Evolutionary conservation across 1,139 yeast genomes (phyloP).

Genomic region (Pichia sp.): DNA sequence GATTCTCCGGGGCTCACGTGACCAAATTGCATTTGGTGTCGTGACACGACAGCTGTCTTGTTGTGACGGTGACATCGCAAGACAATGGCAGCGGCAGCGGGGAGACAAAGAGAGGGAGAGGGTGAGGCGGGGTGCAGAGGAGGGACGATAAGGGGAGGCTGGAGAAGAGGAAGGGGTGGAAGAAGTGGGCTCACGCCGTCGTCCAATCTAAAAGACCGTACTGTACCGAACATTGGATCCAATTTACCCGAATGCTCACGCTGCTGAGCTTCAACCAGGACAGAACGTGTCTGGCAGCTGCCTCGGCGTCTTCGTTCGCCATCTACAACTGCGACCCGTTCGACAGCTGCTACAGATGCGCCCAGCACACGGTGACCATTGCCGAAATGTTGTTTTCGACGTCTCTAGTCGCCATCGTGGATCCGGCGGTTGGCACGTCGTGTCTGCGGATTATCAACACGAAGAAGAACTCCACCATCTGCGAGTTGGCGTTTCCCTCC

Average conservation of each 20-base stretch:
- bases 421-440: constrained; percentile 50
- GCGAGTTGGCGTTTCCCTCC: constrained; percentile 87
- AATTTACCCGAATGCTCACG: background rate
- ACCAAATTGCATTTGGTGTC: too few relatives aligned
- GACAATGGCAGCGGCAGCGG: too few relatives aligned
- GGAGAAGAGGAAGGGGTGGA: too few relatives aligned
- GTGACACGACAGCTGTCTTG: too few relatives aligned
- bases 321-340: constrained; percentile 89
- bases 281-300: constrained; percentile 80
- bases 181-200: too few relatives aligned
- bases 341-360: constrained; percentile 59
- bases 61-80: too few relatives aligned
- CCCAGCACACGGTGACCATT: constrained; percentile 58
- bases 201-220: too few relatives aligned
- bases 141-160: background rate
- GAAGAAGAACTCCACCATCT: constrained; percentile 50
- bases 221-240: too few relatives aligned
- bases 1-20: too few relatives aligned
- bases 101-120: background rate
- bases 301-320: constrained; percentile 70
- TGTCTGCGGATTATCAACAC: constrained; percentile 45
- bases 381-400: constrained; percentile 93
- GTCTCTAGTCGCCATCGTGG: constrained; percentile 81
- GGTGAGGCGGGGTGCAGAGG: background rate
- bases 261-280: constrained; percentile 80